Base-by-base conservation (phyloP, 352 stramenopile species). In the Achlya hypogyna region DNA sequence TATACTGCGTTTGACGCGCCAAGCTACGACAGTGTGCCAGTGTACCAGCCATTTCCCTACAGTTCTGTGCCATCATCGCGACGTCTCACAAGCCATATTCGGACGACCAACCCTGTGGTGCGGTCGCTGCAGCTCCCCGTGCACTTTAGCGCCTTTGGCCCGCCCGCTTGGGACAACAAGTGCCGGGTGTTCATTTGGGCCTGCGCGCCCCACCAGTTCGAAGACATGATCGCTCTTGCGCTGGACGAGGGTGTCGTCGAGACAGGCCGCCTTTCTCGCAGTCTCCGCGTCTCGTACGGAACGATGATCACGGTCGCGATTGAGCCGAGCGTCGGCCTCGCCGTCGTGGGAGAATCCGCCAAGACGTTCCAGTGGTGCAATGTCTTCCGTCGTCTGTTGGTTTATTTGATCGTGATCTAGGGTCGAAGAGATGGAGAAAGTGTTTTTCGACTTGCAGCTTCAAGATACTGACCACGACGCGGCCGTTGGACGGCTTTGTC, bases 171-270 rank as follows among this genome's bases (percentile, higher is more conserved):
- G 25, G 31, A 62, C 53, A 45, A 16, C 35, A 62, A 47, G 20
- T 88, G 88, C 70, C 79, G 78, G 0, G 67, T 90, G n/a, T 81
- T 87, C 32, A 77, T 90, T 51, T 90, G 82, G 82, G 82, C 78
- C 4, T 90, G 87, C 34, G 45, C 88, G 16, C 75, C 81, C 3
- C 79, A 85, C 45, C 82, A 90, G 27, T 71, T 79, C 2, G 70
- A 70, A n/a, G 76, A 75, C 27, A 88, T 90, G 78, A 69, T 88
- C 20, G 79, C 88, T 56, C 75, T 72, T 4, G 79, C 82, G 16
- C 66, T 84, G 0, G 78, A 85, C 43, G 22, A 62, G 45, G 20
- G 27, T n/a, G 29, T 27, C 8, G 35, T 62, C 10, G 53, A 62
- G 31, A 62, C 28, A 16, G 53, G 53, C 16, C 53, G 53, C 12